Evolutionary conservation across 1,284 basidiomycete genomes (phyloP).

Genomic region (Leucoagaricus sp.): DNA sequence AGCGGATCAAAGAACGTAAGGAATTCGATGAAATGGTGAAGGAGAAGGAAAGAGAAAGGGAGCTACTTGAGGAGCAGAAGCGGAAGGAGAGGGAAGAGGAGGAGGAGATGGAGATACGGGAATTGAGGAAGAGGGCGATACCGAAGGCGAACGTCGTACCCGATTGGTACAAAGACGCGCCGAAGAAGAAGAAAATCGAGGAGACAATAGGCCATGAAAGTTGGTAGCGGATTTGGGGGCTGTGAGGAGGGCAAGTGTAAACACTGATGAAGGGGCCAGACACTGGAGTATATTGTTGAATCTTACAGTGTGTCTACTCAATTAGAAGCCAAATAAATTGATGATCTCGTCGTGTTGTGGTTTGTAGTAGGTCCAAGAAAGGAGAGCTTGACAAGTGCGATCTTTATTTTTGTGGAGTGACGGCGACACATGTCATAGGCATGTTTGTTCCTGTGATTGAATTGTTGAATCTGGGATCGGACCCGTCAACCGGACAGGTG

Average conservation of each 20-base stretch:
- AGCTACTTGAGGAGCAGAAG: slow-evolving; percentile 42
- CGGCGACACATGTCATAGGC: slow-evolving; percentile 21
- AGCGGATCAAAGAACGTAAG: slow-evolving; percentile 58
- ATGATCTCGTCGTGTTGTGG: slow-evolving; percentile 6
- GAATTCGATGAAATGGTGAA: slow-evolving; percentile 59
- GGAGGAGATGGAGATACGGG: slow-evolving; percentile 58
- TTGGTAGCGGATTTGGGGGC: background rate
- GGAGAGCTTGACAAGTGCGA: slow-evolving; percentile 11
- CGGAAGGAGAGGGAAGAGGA: slow-evolving; percentile 43
- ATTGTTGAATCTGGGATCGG: slow-evolving; percentile 19
- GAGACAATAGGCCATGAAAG: slow-evolving; percentile 19
- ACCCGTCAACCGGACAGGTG: slow-evolving; percentile 12
- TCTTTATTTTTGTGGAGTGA: slow-evolving; percentile 11
- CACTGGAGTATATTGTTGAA: slow-evolving; percentile 8
- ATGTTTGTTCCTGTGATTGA: slow-evolving; percentile 30
- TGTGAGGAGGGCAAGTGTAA: background rate
- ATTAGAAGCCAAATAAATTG: slow-evolving; percentile 2
- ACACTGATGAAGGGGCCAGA: background rate
- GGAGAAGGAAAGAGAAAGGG: slow-evolving; percentile 52
- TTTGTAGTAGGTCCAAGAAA: slow-evolving; percentile 11
- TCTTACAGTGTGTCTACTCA: background rate
- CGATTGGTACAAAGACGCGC: slow-evolving; percentile 69
- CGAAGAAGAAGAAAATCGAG: slow-evolving; percentile 44
- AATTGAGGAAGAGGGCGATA: slow-evolving; percentile 58
- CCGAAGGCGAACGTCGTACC: slow-evolving; percentile 73